Conservation (phyloP, 106 monocot species). For the Xerophyta viscosa region DNA sequence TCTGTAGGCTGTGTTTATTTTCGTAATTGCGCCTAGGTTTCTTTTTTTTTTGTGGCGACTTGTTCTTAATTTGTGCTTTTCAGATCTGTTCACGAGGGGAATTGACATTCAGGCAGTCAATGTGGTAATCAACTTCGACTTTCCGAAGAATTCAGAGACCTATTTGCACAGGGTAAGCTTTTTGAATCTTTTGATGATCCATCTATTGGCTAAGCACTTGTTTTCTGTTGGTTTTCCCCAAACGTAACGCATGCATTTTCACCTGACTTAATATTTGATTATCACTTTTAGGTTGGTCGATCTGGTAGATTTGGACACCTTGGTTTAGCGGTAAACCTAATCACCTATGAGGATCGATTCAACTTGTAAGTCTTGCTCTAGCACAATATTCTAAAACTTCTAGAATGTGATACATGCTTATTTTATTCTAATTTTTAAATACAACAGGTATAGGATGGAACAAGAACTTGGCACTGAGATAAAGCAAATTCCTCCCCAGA, state of each 20-base stretch:
- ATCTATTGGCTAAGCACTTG: no score
- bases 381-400: no score
- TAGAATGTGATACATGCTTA: no score
- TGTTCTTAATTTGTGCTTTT: no score
- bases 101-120: conserved; percentile 99
- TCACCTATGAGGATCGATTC: conserved; percentile 93
- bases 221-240: no score
- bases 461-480: conserved; percentile 98
- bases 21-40: no score
- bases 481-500: conserved; percentile 87
- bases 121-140: conserved; percentile 98
- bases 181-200: no score
- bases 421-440: no score
- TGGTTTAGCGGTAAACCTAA: conserved; percentile 90
- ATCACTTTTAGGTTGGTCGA: conserved; percentile 84
- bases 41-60: no score
- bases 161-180: conserved; percentile 89
- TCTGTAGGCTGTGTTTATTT: no score
- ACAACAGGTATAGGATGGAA: conserved; percentile 74
- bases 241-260: no score
- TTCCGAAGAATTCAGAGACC: conserved; percentile 87
- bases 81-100: conserved; percentile 96
- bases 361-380: conserved; percentile 65
- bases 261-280: no score
- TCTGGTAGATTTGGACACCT: conserved; percentile 96